Evolutionary conservation across 768 basidiomycete genomes (phyloP).

Genomic region (Amanita jacksonii): DNA sequence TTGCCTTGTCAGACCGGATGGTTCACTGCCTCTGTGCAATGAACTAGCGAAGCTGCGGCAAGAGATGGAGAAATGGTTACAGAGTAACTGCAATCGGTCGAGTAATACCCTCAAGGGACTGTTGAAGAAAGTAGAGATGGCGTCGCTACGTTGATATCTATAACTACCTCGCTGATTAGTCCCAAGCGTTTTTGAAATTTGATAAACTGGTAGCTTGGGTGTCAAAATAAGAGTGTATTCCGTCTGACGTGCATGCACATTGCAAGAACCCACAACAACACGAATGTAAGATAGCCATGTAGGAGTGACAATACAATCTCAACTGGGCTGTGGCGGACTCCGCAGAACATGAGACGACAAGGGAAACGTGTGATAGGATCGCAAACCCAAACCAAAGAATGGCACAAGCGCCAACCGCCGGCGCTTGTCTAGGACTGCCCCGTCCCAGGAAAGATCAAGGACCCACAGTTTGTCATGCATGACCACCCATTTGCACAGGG

Average conservation of each 20-base stretch:
- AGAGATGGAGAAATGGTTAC: constrained; percentile 87
- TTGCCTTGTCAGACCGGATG: constrained; percentile 40
- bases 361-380: neutral
- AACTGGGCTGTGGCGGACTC: constrained; percentile 12
- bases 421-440: constrained; percentile 8
- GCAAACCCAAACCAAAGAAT: constrained; percentile 7
- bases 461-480: constrained; percentile 34
- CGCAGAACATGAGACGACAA: constrained; percentile 9
- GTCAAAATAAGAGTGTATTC: neutral
- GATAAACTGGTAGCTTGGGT: neutral
- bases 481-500: constrained; percentile 72
- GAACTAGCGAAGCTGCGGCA: constrained; percentile 54
- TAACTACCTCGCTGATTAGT: no score
- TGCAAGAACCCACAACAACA: constrained; percentile 30
- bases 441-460: constrained; percentile 3
- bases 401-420: neutral
- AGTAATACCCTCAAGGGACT: constrained; percentile 73
- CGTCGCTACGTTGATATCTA: constrained; percentile 23
- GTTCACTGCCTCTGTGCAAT: constrained; percentile 60
- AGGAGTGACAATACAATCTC: constrained; percentile 8
- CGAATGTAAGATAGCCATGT: constrained; percentile 14
- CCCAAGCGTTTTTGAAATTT: no score
- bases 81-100: constrained; percentile 78
- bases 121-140: constrained; percentile 72
- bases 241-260: constrained; percentile 15